These are phyloP conservation scores for Cetraspora pellucida DNA, from an alignment of 192 early-diverging fungal species.

Conservation along the genomic window DNA sequence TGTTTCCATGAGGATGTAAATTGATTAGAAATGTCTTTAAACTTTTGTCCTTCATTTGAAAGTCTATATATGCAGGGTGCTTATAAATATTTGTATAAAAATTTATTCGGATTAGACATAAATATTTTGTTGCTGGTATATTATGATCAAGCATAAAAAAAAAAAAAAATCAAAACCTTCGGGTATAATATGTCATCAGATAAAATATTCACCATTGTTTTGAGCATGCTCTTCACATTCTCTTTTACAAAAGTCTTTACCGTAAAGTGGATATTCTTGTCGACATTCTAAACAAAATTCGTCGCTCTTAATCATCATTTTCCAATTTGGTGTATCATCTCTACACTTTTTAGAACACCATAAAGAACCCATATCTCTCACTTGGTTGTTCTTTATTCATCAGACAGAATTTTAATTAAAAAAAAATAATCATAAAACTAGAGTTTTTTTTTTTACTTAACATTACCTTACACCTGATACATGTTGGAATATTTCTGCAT, in stretches of 20 bases:
- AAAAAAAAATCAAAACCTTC: neutral
- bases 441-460: no score
- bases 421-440: neutral
- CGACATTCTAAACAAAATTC: slow-evolving; percentile 16
- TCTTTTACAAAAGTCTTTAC: slow-evolving; percentile 14
- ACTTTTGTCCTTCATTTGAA: neutral
- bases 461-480: neutral
- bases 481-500: slow-evolving; percentile 7
- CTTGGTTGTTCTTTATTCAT: neutral
- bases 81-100: neutral
- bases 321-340: slow-evolving; percentile 26
- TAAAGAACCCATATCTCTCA: neutral
- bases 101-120: no score
- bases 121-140: no score
- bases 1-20: slow-evolving; percentile 33
- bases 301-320: neutral
- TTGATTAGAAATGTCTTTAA: slow-evolving; percentile 30
- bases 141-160: neutral
- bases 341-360: slow-evolving; percentile 31
- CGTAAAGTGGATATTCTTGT: neutral
- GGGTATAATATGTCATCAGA: neutral
- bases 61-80: slow-evolving; percentile 12
- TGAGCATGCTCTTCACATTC: slow-evolving; percentile 5
- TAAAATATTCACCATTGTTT: neutral
- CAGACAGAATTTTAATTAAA: neutral